These are phyloP conservation scores for Globisporangium spiculum DNA, from an alignment of 352 stramenopile genomes.

Conservation along the genomic window DNA sequence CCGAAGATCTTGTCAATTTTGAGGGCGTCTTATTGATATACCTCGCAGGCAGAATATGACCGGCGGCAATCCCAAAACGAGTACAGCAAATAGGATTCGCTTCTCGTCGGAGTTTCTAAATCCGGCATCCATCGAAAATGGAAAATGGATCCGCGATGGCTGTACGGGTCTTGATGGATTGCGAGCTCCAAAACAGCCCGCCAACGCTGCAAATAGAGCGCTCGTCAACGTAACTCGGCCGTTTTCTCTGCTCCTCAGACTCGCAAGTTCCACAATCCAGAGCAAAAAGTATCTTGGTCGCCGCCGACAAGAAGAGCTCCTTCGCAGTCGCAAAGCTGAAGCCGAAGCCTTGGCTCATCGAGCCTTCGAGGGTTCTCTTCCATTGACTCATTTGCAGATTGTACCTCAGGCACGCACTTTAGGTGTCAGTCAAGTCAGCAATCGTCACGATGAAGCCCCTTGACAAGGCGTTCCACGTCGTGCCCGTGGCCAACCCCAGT, in stretches of 20 bases:
- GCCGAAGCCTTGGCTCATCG: background rate
- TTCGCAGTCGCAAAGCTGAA: background rate
- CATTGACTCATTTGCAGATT: background rate
- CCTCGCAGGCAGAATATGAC: background rate
- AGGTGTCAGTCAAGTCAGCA: background rate
- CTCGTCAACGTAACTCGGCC: background rate
- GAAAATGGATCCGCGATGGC: background rate
- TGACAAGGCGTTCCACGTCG: slow-evolving; percentile 33
- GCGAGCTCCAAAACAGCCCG: background rate
- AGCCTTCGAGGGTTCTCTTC: background rate
- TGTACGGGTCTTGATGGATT: background rate
- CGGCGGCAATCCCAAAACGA: background rate
- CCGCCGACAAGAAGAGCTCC: background rate
- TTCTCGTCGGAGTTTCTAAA: background rate
- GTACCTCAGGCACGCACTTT: background rate
- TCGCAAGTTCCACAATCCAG: background rate
- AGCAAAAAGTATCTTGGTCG: background rate
- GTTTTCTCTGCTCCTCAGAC: background rate
- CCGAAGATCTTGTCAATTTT: too few relatives aligned
- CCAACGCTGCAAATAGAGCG: background rate
- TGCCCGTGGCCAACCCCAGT: slow-evolving; percentile 37
- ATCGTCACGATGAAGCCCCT: background rate
- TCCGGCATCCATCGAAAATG: background rate
- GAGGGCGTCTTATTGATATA: background rate
- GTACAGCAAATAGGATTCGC: background rate